Conservation (phyloP, 257 asterid genomes). For the Solanum sejunctum region DNA sequence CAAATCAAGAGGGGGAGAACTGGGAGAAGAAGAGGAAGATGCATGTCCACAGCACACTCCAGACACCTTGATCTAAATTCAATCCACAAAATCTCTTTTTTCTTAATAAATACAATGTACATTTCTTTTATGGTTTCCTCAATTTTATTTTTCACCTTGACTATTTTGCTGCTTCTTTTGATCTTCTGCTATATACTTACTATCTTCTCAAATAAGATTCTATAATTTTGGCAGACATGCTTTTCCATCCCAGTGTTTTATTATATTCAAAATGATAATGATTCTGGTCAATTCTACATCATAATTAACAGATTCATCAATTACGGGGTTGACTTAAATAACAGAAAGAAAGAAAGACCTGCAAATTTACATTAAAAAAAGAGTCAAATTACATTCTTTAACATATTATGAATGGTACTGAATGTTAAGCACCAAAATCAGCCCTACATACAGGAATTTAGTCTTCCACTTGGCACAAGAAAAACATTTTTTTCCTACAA, state of each 20-base stretch:
- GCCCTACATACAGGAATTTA: neutral
- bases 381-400: neutral
- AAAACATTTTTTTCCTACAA: neutral
- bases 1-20: neutral
- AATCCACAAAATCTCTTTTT: neutral
- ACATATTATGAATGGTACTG: neutral
- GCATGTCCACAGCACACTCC: neutral
- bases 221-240: neutral
- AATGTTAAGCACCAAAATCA: neutral
- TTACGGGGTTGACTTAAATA: neutral
- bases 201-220: neutral
- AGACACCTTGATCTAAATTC: neutral
- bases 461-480: neutral
- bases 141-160: neutral
- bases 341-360: neutral
- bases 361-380: neutral
- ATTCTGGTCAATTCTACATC: neutral
- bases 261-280: neutral
- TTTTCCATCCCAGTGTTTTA: neutral
- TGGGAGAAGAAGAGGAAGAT: neutral
- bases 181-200: neutral
- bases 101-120: neutral
- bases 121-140: neutral
- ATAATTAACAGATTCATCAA: neutral
- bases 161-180: neutral